phyloP scores from a whole-genome alignment of 2,329 filamentous ascomycete genomes.

The Calonectria henricotiae region DNA sequence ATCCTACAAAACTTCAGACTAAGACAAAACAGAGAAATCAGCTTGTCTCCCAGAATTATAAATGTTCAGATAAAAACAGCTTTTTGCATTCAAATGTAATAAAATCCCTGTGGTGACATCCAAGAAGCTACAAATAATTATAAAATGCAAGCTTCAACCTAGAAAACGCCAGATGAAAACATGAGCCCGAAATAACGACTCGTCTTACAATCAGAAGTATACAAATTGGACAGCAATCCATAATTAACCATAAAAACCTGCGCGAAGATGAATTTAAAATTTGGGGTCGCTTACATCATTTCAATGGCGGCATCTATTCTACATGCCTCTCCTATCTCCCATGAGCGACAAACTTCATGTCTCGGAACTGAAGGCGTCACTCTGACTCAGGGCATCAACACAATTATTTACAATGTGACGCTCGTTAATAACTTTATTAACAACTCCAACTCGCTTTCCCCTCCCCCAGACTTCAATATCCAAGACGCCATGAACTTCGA shows the following conservation, averaged over 20 bases:
- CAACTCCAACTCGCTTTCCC: not conserved
- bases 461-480: not conserved
- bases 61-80: too few species aligned
- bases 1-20: too few species aligned
- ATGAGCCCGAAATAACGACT: too few species aligned
- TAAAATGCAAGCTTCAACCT: too few species aligned
- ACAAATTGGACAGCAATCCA: not conserved
- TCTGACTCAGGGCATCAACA: not conserved
- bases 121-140: too few species aligned
- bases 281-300: not conserved
- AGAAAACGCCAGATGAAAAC: too few species aligned
- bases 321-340: not conserved
- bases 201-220: not conserved
- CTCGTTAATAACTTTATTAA: not conserved
- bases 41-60: too few species aligned
- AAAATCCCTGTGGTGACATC: too few species aligned
- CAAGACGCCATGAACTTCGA: constrained; percentile 2
- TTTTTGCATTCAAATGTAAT: too few species aligned
- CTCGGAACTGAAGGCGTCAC: not conserved
- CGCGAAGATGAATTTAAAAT: not conserved
- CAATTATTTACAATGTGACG: not conserved
- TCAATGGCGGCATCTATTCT: not conserved
- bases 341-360: not conserved
- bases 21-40: too few species aligned
- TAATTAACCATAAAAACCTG: not conserved